Percentiles rank a stretch among this genome's conserved stretches.
These are phyloP conservation scores for Trichoderma asperellum DNA, from an alignment of 2,329 filamentous ascomycete genomes.

Conservation along the genomic window DNA sequence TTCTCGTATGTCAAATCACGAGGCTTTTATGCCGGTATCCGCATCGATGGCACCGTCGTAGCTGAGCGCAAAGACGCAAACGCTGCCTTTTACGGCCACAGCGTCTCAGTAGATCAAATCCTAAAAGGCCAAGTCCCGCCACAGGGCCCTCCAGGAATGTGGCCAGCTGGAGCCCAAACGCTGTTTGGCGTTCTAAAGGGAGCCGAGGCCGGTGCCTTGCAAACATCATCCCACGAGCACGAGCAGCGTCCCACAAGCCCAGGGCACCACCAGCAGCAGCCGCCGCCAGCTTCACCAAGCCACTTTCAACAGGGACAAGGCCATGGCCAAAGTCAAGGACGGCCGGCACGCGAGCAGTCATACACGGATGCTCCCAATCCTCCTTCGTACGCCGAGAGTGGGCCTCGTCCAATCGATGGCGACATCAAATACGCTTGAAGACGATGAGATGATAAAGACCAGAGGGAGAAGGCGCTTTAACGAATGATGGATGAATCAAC, in stretches of 20 bases:
- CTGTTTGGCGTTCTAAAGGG: slow-evolving; percentile 40
- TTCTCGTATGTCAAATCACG: slow-evolving; percentile 81
- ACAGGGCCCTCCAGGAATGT: slow-evolving; percentile 37
- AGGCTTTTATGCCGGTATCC: slow-evolving; percentile 84
- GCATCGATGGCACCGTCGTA: slow-evolving; percentile 84
- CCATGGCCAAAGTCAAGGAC: not conserved
- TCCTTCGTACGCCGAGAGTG: slow-evolving; percentile 19
- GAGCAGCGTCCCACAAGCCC: slow-evolving; percentile 6
- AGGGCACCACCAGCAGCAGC: slow-evolving; percentile 6
- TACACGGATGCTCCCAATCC: not conserved
- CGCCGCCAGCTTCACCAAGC: not conserved
- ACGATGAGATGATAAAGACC: not conserved
- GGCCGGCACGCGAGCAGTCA: not conserved
- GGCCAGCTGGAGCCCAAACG: slow-evolving; percentile 41
- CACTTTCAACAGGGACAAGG: not conserved
- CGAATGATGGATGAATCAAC: not conserved
- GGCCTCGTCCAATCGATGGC: slow-evolving; percentile 23
- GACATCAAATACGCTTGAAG: slow-evolving; percentile 29
- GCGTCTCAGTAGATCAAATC: slow-evolving; percentile 52
- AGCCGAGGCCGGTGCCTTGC: slow-evolving; percentile 39
- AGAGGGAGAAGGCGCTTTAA: not conserved
- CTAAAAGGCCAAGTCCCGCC: slow-evolving; percentile 47
- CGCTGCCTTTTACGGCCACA: slow-evolving; percentile 78
- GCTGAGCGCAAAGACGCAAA: slow-evolving; percentile 89
- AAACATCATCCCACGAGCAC: slow-evolving; percentile 14